These are phyloP conservation scores for Acrodontium crateriforme DNA, from an alignment of 2,329 filamentous ascomycete genomes.

Conservation along the genomic window DNA sequence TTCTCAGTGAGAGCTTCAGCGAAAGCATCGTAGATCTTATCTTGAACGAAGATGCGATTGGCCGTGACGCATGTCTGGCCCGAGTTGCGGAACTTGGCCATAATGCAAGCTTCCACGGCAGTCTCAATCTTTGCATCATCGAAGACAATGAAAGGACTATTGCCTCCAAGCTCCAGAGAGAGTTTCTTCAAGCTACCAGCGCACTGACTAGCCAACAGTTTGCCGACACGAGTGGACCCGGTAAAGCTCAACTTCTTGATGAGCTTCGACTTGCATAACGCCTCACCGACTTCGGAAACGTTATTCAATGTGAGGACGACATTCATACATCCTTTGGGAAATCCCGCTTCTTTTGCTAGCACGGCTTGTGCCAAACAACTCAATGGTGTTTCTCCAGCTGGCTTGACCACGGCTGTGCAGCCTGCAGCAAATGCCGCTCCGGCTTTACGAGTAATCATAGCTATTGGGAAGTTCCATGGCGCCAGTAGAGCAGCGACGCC, in stretches of 20 bases:
- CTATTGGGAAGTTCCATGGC: constrained; percentile 21
- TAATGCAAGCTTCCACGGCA: constrained; percentile 14
- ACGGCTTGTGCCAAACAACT: constrained; percentile 15
- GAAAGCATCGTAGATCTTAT: constrained; percentile 39
- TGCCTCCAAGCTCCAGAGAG: constrained; percentile 20
- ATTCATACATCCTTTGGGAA: constrained; percentile 16
- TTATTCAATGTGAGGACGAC: constrained; percentile 13
- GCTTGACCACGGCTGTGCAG: constrained; percentile 20
- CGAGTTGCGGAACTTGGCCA: constrained; percentile 16
- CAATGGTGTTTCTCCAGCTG: constrained; percentile 19
- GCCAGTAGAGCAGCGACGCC: constrained; percentile 9
- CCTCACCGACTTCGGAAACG: constrained; percentile 11
- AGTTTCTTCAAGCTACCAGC: constrained; percentile 17
- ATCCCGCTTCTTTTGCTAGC: constrained; percentile 17
- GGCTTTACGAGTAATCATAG: constrained; percentile 26
- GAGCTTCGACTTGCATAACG: constrained; percentile 10
- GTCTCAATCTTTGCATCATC: constrained; percentile 19
- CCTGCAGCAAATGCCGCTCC: constrained; percentile 22
- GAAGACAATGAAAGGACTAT: constrained; percentile 22
- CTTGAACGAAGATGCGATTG: constrained; percentile 40
- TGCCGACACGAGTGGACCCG: constrained; percentile 18
- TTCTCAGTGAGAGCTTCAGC: constrained; percentile 39
- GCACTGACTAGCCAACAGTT: constrained; percentile 14
- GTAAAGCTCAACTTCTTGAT: constrained; percentile 21
- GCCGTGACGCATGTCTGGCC: constrained; percentile 21